phyloP scores from a whole-genome alignment of 2,329 filamentous ascomycete species.

The Sporothrix phasma region DNA sequence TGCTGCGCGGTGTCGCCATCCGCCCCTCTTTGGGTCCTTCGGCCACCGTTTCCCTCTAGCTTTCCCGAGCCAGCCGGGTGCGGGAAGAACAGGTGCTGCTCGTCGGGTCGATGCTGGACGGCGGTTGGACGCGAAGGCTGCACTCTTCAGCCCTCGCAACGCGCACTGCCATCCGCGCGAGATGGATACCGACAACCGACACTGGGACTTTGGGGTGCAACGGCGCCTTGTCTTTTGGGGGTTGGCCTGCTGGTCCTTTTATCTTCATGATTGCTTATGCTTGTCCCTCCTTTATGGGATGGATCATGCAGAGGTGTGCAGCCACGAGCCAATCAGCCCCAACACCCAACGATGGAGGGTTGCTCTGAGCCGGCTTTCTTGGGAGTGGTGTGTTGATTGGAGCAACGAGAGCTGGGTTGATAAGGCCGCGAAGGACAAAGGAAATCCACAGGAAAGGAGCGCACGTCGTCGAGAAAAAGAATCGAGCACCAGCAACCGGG shows the following conservation, averaged over 20 bases:
- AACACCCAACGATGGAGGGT: neutral
- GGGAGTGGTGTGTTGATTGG: slow-evolving; percentile 1
- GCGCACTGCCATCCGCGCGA: neutral
- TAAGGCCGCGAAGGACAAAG: neutral
- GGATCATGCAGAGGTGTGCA: slow-evolving; percentile 4
- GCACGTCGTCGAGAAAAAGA: neutral
- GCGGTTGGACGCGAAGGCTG: neutral
- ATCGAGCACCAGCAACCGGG: neutral
- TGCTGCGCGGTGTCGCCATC: neutral
- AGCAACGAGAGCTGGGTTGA: neutral
- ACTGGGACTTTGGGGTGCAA: too few species aligned
- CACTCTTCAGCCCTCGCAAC: too few species aligned
- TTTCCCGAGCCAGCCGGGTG: neutral
- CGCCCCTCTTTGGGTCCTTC: neutral
- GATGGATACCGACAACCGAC: neutral
- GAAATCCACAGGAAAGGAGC: too few species aligned
- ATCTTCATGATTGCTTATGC: neutral
- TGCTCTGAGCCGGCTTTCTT: slow-evolving; percentile 2
- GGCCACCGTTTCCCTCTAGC: neutral
- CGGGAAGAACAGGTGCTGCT: neutral
- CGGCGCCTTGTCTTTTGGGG: too few species aligned
- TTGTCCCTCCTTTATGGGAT: neutral
- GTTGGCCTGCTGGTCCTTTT: too few species aligned
- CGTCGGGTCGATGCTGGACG: neutral
- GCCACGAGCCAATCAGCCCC: neutral